Evolutionary conservation across 495 filamentous ascomycete genomes (phyloP).

Genomic region (Penicillium psychrofluorescens): DNA sequence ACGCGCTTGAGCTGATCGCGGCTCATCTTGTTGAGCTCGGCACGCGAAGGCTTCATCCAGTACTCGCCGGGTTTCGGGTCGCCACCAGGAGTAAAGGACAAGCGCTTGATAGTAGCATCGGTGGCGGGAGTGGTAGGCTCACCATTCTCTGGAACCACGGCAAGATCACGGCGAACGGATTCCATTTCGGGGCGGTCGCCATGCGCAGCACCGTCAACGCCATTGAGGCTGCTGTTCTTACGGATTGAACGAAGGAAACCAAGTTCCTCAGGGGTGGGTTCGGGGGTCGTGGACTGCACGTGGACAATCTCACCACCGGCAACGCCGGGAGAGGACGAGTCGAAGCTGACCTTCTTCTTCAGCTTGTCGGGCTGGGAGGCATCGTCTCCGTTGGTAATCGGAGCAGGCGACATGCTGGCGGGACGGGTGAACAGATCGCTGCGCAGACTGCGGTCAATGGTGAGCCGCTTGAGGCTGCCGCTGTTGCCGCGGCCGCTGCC

Average conservation of each 20-base stretch:
- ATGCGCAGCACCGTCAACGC: slow-evolving; percentile 37
- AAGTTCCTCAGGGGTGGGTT: slow-evolving; percentile 58
- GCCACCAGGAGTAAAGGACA: slow-evolving; percentile 24
- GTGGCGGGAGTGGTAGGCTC: slow-evolving; percentile 28
- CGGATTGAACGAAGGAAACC: slow-evolving; percentile 55
- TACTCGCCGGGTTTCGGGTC: slow-evolving; percentile 67
- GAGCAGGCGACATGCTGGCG: slow-evolving; percentile 34
- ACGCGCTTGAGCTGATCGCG: slow-evolving; percentile 65
- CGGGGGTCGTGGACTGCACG: slow-evolving; percentile 38
- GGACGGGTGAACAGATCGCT: slow-evolving; percentile 61
- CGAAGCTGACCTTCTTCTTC: slow-evolving; percentile 87
- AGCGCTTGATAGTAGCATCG: slow-evolving; percentile 17
- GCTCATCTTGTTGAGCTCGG: slow-evolving; percentile 67
- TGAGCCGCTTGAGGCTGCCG: slow-evolving; percentile 75
- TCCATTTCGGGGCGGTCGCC: slow-evolving; percentile 59
- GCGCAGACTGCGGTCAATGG: slow-evolving; percentile 78
- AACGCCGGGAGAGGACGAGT: slow-evolving; percentile 44
- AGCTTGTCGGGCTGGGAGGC: slow-evolving; percentile 33
- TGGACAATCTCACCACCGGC: slow-evolving; percentile 38
- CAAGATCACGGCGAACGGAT: slow-evolving; percentile 66
- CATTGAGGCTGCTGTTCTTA: slow-evolving; percentile 38
- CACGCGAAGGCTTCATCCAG: slow-evolving; percentile 69
- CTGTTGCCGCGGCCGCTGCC: slow-evolving; percentile 49
- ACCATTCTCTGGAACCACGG: slow-evolving; percentile 67
- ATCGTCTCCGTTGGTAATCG: slow-evolving; percentile 46